Conservation (phyloP, 2,329 filamentous ascomycete species). For the Curvularia hawaiiensis region DNA sequence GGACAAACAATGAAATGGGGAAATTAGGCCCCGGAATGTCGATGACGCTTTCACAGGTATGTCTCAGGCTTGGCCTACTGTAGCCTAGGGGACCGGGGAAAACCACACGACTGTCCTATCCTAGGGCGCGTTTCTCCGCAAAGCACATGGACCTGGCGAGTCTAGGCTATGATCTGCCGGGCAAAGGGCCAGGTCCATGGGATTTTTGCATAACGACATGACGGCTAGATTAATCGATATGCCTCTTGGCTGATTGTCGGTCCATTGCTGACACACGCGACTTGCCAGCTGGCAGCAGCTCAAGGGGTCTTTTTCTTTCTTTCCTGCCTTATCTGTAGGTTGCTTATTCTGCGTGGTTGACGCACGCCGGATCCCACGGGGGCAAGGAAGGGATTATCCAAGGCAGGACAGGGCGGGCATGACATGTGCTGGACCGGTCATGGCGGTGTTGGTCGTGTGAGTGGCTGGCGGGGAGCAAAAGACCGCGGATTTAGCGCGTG, state of each 20-base stretch:
- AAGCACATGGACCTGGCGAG: constrained; percentile 5
- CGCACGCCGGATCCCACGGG: not conserved
- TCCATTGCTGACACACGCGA: constrained; percentile 4
- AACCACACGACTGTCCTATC: not conserved
- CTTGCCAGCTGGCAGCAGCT: constrained; percentile 20
- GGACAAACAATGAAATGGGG: not conserved
- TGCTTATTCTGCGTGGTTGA: constrained; percentile 20
- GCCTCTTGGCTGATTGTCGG: not conserved
- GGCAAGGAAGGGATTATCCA: not conserved
- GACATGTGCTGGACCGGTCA: not conserved
- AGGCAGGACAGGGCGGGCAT: not conserved
- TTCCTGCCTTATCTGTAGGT: constrained; percentile 4
- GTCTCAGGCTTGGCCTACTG: not conserved
- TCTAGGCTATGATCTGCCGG: constrained; percentile 14
- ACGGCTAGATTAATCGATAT: constrained; percentile 17
- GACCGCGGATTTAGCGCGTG: constrained; percentile 22
- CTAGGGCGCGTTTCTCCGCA: constrained; percentile 16
- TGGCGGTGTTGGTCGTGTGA: constrained; percentile 1
- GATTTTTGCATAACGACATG: constrained; percentile 19
- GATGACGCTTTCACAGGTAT: constrained; percentile 1
- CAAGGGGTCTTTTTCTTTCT: not conserved
- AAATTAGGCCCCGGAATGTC: not conserved
- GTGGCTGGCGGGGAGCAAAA: not conserved
- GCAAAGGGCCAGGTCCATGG: constrained; percentile 15
- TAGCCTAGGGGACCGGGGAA: constrained; percentile 17